Conservation (phyloP, 306 rosid genomes). For the Cucumis cinereus region DNA sequence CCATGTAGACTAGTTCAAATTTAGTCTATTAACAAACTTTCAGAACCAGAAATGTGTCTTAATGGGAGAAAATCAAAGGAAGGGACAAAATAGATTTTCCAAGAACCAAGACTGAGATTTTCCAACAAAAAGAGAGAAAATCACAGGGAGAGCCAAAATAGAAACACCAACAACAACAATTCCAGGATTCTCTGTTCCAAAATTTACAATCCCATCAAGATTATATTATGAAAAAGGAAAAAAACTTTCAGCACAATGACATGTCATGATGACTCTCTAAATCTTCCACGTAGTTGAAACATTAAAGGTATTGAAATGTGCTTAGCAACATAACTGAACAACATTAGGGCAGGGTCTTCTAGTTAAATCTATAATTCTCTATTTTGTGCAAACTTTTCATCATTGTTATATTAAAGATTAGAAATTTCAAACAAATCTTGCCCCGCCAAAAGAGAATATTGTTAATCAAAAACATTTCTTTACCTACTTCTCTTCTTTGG, state of each 20-base stretch:
- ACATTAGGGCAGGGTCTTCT: neutral
- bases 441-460: conserved; percentile 54
- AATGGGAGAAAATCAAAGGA: too few relatives aligned
- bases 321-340: neutral
- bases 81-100: too few relatives aligned
- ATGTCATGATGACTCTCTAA: neutral
- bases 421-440: conserved; percentile 30
- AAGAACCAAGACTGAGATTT: conserved; percentile 71
- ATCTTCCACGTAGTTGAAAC: neutral
- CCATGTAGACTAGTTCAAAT: too few relatives aligned
- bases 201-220: conserved; percentile 24
- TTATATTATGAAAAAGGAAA: neutral
- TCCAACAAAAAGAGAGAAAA: conserved; percentile 57
- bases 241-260: neutral
- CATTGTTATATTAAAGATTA: conserved; percentile 18
- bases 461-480: conserved; percentile 93
- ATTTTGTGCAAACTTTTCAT: conserved; percentile 23
- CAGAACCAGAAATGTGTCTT: too few relatives aligned
- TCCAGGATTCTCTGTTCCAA: conserved; percentile 60
- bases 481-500: conserved; percentile 99
- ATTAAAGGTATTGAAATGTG: neutral
- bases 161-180: conserved; percentile 62
- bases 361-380: neutral
- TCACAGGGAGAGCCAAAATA: conserved; percentile 61
- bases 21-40: too few relatives aligned